These are phyloP conservation scores for Oryza glumipatula DNA, from an alignment of 176 grass and related monocot genomes.

Conservation along the genomic window DNA sequence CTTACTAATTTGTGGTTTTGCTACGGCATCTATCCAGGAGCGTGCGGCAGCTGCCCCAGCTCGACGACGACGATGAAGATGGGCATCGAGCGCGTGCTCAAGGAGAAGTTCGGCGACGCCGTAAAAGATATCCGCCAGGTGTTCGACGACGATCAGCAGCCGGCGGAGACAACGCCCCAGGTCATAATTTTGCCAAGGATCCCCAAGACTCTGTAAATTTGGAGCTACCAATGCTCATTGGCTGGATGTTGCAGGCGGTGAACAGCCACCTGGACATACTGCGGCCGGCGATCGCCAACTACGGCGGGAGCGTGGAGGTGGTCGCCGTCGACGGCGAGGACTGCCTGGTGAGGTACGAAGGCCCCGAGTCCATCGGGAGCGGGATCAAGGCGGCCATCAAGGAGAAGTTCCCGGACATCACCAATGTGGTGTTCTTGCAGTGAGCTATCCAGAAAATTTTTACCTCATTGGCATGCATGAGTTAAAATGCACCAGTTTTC, in stretches of 20 bases:
- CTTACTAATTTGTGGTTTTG: background rate
- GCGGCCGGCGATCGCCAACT: constrained; percentile 87
- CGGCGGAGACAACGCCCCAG: constrained; percentile 59
- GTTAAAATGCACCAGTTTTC: background rate
- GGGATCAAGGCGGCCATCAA: constrained; percentile 94
- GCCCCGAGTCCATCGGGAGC: constrained; percentile 80
- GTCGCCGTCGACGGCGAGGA: constrained; percentile 68
- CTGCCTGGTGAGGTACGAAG: constrained; percentile 84
- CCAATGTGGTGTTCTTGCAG: constrained; percentile 74
- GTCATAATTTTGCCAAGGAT: constrained; percentile 25
- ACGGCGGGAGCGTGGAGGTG: constrained; percentile 83
- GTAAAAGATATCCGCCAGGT: constrained; percentile 79
- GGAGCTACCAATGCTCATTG: background rate
- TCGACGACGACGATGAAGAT: constrained; percentile 96
- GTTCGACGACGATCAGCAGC: constrained; percentile 46
- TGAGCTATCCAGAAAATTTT: background rate
- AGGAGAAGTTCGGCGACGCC: constrained; percentile 93
- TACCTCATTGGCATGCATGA: background rate
- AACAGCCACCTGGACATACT: constrained; percentile 96
- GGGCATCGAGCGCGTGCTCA: constrained; percentile 91
- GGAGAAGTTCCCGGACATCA: constrained; percentile 90
- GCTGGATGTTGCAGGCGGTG: constrained; percentile 65
- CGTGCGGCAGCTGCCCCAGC: constrained; percentile 90
- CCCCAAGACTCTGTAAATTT: background rate
- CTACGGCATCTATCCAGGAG: constrained; percentile 51